These are phyloP conservation scores for Sugiyamaella grinbergsii DNA, from an alignment of 1,139 yeast genomes.

Conservation along the genomic window DNA sequence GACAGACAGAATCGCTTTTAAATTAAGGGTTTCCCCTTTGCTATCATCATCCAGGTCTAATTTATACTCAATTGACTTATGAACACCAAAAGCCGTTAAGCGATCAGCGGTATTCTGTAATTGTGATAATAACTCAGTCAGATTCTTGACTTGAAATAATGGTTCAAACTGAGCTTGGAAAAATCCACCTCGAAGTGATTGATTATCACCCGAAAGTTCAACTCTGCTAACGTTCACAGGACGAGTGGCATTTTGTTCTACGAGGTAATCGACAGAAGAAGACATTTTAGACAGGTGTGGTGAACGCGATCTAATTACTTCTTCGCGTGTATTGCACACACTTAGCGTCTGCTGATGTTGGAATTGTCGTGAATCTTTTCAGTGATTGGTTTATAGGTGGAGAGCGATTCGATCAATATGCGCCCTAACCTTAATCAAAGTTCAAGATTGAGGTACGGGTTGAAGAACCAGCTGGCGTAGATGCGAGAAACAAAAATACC, in stretches of 20 bases:
- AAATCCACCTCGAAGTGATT: constrained; percentile 54
- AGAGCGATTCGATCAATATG: too few species aligned
- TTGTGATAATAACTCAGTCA: constrained; percentile 37
- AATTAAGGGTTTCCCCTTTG: constrained; percentile 25
- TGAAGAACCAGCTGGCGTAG: too few species aligned
- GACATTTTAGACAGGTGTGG: too few species aligned
- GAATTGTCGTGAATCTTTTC: constrained; percentile 1
- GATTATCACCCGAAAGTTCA: constrained; percentile 55
- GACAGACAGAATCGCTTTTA: constrained; percentile 32
- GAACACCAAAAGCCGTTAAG: constrained; percentile 46
- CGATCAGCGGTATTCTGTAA: constrained; percentile 39
- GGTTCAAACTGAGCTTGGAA: constrained; percentile 58
- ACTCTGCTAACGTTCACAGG: constrained; percentile 47
- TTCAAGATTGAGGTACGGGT: constrained; percentile 8
- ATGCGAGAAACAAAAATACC: too few species aligned
- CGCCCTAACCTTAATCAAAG: background rate
- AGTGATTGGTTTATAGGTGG: constrained; percentile 3
- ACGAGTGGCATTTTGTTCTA: constrained; percentile 22
- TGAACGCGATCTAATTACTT: too few species aligned
- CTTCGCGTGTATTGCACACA: too few species aligned
- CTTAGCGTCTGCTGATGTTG: too few species aligned
- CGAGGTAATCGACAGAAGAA: constrained; percentile 12
- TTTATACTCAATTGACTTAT: constrained; percentile 49
- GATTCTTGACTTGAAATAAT: constrained; percentile 44
- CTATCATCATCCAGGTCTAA: constrained; percentile 40